Evolutionary conservation across 73 alveolate genomes (phyloP).

Genomic region (Paramecium tetraurelia): DNA sequence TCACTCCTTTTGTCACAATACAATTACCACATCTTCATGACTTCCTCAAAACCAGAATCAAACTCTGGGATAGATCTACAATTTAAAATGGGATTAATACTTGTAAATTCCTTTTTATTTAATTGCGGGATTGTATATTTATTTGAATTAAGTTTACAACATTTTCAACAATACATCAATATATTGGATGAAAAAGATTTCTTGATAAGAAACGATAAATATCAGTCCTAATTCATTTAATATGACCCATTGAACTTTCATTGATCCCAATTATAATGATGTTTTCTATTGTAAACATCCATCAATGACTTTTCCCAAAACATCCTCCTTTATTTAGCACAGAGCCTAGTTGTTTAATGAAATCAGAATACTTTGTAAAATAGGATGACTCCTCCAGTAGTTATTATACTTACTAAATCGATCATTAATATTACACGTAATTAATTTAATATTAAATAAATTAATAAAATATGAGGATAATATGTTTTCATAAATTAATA

Average conservation of each 20-base stretch:
- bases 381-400: constrained; percentile 61
- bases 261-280: not conserved
- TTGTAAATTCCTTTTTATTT: constrained; percentile 41
- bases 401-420: constrained; percentile 55
- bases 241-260: constrained; percentile 11
- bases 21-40: constrained; percentile 44
- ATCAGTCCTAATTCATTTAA: constrained; percentile 42
- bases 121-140: not conserved
- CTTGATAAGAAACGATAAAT: constrained; percentile 56
- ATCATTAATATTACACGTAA: constrained; percentile 35
- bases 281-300: not conserved
- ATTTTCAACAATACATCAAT: constrained; percentile 53
- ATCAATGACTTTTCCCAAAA: constrained; percentile 23
- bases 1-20: constrained; percentile 48
- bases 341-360: not conserved
- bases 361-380: constrained; percentile 31
- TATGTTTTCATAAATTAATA: not conserved
- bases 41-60: constrained; percentile 60
- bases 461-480: not conserved
- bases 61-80: constrained; percentile 19
- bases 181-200: constrained; percentile 23
- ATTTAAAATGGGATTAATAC: not conserved
- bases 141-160: constrained; percentile 6
- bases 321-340: constrained; percentile 34
- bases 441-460: not conserved